Evolutionary conservation across 805 yeast species (phyloP), one percentile per base, ranked within the genome.

Genomic region (Saccharomycopsis lassenensis): DNA sequence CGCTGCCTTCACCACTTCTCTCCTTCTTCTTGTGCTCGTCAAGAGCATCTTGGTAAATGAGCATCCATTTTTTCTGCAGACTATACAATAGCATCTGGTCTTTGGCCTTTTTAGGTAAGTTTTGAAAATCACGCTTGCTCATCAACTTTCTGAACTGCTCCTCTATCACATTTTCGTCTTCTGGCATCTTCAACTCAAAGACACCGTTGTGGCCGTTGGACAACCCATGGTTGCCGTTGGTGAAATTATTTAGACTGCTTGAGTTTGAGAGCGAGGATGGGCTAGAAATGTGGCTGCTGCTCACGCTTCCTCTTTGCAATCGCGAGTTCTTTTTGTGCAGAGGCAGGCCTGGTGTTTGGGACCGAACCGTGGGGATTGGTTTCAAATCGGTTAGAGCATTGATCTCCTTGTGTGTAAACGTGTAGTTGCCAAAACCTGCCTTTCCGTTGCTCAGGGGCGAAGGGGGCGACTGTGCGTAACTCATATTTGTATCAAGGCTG

Each of bases 11-110:
- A 40, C 47, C 41, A 28, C 45, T 51, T 11, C 63, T 56, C 38
- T 61, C 61, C 36, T 56, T 50, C 46, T 78, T 74, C 49, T 78
- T 79, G 49, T 65, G 65, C 49, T 86, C 95, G 5, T 87, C 71
- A 31, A 83, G 66, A 17, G 79, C 74, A 54, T 86, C 95, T 55
- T 87, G 96, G 46, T 80, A 74, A 27, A 87, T 78, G 46, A 87
- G 66, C 78, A 83, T 76, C 94, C 95, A 86, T 57, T 89, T 89
- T 49, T 85, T 83, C 33, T 79, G 83, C 0, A 72, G 61, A 29
- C 80, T 71, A 52, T 80, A 86, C 47, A 69, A 70, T 49, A 73
- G 65, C 81, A 89, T 75, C 51, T 83, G 91, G 38, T 64, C 69
- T 46, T 77, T 76, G 3, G 91, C 94, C 35, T 70, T 71, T 18